Conservation (phyloP, 2,329 filamentous ascomycete species). For the Sclerotinia sclerotiorum region DNA sequence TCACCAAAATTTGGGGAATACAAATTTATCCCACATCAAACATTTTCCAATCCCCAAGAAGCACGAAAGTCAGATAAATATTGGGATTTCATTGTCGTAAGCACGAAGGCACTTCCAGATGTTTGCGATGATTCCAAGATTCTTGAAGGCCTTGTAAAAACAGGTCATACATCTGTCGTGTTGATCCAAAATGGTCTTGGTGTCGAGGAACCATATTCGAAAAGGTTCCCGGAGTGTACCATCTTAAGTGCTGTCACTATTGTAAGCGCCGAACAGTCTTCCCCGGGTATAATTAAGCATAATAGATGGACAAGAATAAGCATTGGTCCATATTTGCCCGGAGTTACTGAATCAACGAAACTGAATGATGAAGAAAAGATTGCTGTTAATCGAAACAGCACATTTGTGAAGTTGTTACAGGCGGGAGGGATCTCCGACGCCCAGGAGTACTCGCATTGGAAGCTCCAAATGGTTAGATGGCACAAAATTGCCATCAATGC, state of each 20-base stretch:
- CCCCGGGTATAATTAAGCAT: slow-evolving; percentile 63
- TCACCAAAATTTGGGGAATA: slow-evolving; percentile 69
- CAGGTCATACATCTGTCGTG: slow-evolving; percentile 35
- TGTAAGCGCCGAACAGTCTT: slow-evolving; percentile 65
- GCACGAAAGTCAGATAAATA: slow-evolving; percentile 36
- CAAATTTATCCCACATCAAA: slow-evolving; percentile 59
- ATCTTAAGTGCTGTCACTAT: slow-evolving; percentile 70
- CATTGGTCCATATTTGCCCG: slow-evolving; percentile 62
- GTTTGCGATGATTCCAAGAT: slow-evolving; percentile 37
- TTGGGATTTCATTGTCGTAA: slow-evolving; percentile 46
- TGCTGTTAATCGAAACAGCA: slow-evolving; percentile 40
- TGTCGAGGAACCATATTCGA: slow-evolving; percentile 55
- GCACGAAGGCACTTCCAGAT: slow-evolving; percentile 40
- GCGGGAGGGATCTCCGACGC: slow-evolving; percentile 64
- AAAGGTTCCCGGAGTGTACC: slow-evolving; percentile 58
- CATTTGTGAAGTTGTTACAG: slow-evolving; percentile 48
- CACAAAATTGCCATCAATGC: slow-evolving; percentile 78
- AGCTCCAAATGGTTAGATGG: slow-evolving; percentile 70
- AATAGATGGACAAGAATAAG: slow-evolving; percentile 74
- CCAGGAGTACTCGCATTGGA: slow-evolving; percentile 61
- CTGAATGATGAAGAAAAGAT: slow-evolving; percentile 15
- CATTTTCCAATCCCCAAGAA: slow-evolving; percentile 59
- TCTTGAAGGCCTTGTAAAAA: slow-evolving; percentile 33
- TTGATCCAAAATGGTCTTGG: slow-evolving; percentile 40
- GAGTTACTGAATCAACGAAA: slow-evolving; percentile 41